A percentile compares a stretch with the other conserved stretches of the same genome.
These are phyloP conservation scores for Diacronema lutheri DNA, from an alignment of 78 protist genomes.

Conservation along the genomic window DNA sequence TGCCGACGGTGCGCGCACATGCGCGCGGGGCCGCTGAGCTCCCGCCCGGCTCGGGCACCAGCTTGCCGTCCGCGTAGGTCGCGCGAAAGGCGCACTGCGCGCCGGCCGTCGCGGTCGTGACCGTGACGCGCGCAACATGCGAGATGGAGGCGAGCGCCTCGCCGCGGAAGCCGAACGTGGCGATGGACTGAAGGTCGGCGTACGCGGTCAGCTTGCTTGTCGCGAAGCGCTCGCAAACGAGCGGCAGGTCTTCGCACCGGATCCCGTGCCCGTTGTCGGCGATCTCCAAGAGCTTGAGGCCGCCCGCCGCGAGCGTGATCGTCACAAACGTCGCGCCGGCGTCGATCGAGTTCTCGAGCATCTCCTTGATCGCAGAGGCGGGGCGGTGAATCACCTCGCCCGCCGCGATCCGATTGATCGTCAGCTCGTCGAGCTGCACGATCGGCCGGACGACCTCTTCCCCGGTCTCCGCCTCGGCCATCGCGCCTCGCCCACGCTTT, in stretches of 20 bases:
- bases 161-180: conserved; percentile 67
- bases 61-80: conserved; percentile 55
- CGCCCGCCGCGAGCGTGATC: conserved; percentile 42
- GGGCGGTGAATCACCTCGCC: conserved; percentile 71
- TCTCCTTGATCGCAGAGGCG: conserved; percentile 45
- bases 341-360: conserved; percentile 70
- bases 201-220: conserved; percentile 50
- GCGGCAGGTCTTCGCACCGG: conserved; percentile 45
- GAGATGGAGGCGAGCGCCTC: conserved; percentile 94
- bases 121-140: conserved; percentile 83
- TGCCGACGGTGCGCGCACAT: conserved; percentile 82
- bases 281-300: conserved; percentile 53
- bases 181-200: conserved; percentile 51
- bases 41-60: conserved; percentile 52
- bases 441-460: background rate
- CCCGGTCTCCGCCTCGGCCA: too few species aligned
- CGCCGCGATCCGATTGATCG: conserved; percentile 64
- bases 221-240: conserved; percentile 65
- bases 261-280: conserved; percentile 66
- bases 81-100: conserved; percentile 53
- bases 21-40: conserved; percentile 67
- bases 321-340: conserved; percentile 57
- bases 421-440: conserved; percentile 2
- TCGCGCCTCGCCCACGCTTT: too few species aligned
- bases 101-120: conserved; percentile 73